phyloP scores from a whole-genome alignment of 139 green algal species.

The Volvox africanus region DNA sequence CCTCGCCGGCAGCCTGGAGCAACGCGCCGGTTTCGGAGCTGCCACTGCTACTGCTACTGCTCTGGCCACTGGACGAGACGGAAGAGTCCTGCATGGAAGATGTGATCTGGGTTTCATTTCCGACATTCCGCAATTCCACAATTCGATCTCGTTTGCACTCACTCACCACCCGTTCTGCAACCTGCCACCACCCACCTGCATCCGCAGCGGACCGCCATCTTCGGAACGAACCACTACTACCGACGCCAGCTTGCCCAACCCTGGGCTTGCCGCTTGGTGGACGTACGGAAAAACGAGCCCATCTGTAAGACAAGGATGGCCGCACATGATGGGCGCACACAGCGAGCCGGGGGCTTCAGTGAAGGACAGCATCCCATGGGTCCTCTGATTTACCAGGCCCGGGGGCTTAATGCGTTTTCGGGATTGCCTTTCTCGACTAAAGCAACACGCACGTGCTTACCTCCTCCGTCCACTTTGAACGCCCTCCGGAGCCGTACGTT shows the following conservation, averaged over 20 bases:
- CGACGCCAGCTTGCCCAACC: slow-evolving; percentile 71
- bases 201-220: not conserved
- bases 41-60: not conserved
- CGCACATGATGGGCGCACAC: no score
- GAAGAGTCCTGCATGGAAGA: no score
- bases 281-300: slow-evolving; percentile 77
- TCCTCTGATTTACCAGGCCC: no score
- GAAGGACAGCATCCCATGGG: no score
- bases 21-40: not conserved
- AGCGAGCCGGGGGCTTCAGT: no score
- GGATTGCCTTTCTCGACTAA: no score
- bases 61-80: no score
- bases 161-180: not conserved
- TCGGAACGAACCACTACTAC: slow-evolving; percentile 44
- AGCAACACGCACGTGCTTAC: not conserved
- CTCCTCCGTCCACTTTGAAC: slow-evolving; percentile 46
- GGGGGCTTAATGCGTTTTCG: no score
- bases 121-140: no score
- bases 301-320: not conserved
- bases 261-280: slow-evolving; percentile 64
- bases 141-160: no score
- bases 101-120: no score
- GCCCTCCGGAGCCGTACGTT: slow-evolving; percentile 86
- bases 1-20: slow-evolving; percentile 60
- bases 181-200: not conserved